Evolutionary conservation across 768 basidiomycete species (phyloP).

Genomic region (Boletus patriciae): DNA sequence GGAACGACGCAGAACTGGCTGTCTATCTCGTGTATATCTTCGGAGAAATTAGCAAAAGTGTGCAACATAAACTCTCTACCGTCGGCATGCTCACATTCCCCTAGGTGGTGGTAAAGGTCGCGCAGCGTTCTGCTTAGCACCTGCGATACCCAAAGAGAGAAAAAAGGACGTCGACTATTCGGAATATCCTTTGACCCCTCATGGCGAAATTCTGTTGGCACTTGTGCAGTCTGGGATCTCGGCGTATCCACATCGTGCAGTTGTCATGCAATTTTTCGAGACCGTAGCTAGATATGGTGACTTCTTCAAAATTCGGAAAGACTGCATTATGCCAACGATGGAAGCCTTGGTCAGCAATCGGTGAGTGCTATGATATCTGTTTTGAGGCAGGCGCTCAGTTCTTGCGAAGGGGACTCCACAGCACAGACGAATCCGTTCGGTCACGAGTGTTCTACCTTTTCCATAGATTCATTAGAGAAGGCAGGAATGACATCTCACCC

Average conservation of each 20-base stretch:
- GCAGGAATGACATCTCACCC: slow-evolving; percentile 70
- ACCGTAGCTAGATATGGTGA: slow-evolving; percentile 89
- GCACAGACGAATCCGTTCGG: slow-evolving; percentile 62
- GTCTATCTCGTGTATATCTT: slow-evolving; percentile 93
- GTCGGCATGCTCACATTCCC: slow-evolving; percentile 4
- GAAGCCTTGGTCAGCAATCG: slow-evolving; percentile 84
- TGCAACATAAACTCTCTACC: slow-evolving; percentile 23
- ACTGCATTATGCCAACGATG: slow-evolving; percentile 82
- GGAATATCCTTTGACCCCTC: slow-evolving; percentile 80
- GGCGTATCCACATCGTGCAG: slow-evolving; percentile 78
- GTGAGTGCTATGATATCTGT: slow-evolving; percentile 43
- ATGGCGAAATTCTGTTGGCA: slow-evolving; percentile 86
- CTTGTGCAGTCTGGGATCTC: slow-evolving; percentile 83
- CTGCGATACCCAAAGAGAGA: slow-evolving; percentile 64
- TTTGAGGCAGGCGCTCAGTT: slow-evolving; percentile 1
- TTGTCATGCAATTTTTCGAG: slow-evolving; percentile 91
- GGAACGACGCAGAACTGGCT: slow-evolving; percentile 93
- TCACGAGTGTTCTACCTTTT: slow-evolving; percentile 90
- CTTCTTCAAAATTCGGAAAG: slow-evolving; percentile 93
- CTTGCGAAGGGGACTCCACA: slow-evolving; percentile 77
- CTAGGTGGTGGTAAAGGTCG: slow-evolving; percentile 79
- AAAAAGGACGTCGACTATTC: slow-evolving; percentile 70
- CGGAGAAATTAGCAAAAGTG: slow-evolving; percentile 90
- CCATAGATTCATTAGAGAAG: slow-evolving; percentile 86
- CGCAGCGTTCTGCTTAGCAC: slow-evolving; percentile 81